Conservation (phyloP, 1,284 basidiomycete species). For the Polyporus tsugae region DNA sequence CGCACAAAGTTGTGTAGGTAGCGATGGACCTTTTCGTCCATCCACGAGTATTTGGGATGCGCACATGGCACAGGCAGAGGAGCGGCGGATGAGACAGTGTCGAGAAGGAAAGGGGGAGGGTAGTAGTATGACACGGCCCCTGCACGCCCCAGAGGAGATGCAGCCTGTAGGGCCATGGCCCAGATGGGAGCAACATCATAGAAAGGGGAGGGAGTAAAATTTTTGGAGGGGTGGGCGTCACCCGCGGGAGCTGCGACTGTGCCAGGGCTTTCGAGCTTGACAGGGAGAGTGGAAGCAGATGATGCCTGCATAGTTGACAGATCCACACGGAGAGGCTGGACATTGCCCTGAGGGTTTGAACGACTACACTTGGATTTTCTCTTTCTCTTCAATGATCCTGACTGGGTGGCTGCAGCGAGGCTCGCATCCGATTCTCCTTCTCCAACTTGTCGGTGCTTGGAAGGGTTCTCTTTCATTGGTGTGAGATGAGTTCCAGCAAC, state of each 20-base stretch:
- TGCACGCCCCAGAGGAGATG: background rate
- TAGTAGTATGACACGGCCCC: constrained; percentile 7
- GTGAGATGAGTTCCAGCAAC: background rate
- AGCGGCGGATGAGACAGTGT: background rate
- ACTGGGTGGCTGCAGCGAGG: too few relatives aligned
- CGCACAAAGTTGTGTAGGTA: constrained; percentile 17
- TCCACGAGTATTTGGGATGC: background rate
- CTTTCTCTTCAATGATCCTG: too few relatives aligned
- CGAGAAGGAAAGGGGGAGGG: constrained; percentile 19
- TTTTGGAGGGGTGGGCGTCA: background rate
- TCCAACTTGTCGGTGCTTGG: background rate
- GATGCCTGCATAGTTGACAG: too few relatives aligned
- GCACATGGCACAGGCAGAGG: background rate
- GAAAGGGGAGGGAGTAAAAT: background rate
- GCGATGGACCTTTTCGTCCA: constrained; percentile 10
- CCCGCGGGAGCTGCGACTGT: background rate
- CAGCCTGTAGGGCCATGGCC: background rate
- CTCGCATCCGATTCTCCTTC: too few relatives aligned
- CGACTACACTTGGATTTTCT: too few relatives aligned
- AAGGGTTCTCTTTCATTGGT: background rate
- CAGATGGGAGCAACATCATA: background rate
- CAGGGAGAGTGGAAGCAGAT: background rate
- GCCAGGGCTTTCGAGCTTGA: too few relatives aligned
- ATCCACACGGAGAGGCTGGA: too few relatives aligned
- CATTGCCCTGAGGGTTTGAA: too few relatives aligned